Evolutionary conservation across 148 eudicot genomes (phyloP).

Genomic region (Fagopyrum esculentum): DNA sequence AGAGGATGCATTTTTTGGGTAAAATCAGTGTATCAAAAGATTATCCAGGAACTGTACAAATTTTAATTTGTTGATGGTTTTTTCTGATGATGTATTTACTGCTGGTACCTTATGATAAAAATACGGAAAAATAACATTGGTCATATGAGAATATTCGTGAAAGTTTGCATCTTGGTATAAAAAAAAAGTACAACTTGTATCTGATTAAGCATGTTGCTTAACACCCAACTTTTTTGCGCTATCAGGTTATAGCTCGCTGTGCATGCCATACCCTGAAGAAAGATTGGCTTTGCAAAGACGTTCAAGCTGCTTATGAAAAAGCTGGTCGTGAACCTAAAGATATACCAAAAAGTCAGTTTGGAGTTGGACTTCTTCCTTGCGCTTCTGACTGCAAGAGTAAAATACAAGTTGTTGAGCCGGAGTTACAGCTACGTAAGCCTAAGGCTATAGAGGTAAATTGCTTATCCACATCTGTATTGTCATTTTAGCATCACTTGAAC

Average conservation of each 20-base stretch:
- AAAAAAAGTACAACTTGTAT: not conserved
- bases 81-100: not conserved
- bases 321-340: conserved; percentile 65
- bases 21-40: not conserved
- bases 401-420: conserved; percentile 46
- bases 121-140: not conserved
- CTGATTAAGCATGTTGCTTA: not conserved
- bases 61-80: not conserved
- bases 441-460: conserved; percentile 50
- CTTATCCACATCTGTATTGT: not conserved
- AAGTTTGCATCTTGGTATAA: not conserved
- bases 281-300: conserved; percentile 82
- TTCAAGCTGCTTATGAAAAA: conserved; percentile 52
- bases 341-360: conserved; percentile 59
- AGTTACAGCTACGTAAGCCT: conserved; percentile 60
- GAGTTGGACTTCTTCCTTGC: conserved; percentile 78
- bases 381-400: conserved; percentile 70
- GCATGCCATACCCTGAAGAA: conserved; percentile 81
- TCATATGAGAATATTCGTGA: not conserved
- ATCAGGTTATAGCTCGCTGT: conserved; percentile 78
- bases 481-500: not conserved
- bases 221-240: not conserved
- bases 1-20: not conserved
- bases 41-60: not conserved
- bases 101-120: not conserved